Evolutionary conservation across 179 eudicot species (phyloP), one percentile per base, ranked within the genome.

Genomic region (Beta macrorhiza): DNA sequence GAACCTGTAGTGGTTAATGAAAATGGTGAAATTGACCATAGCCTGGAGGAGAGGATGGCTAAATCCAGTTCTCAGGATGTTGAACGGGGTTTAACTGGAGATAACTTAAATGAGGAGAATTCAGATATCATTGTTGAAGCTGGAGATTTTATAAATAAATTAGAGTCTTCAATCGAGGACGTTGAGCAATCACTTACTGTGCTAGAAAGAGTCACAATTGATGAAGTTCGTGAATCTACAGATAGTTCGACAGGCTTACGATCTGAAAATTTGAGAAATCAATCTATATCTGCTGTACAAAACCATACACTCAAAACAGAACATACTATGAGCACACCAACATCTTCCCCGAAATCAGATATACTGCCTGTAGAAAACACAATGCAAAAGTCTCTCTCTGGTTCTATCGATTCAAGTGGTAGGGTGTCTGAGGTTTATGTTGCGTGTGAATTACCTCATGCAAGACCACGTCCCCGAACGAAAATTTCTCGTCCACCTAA

Each of bases 1-100:
- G 99, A 96, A 82, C 96, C 99, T 76, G 86, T 91, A 59, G 88
- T 85, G 87, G 80, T 89, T 67, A 77, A 82, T 84, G 92, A 90
- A 72, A 86, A 92, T 81, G 91, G 87, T 73, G 87, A 86, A 78
- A 81, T 85, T 74, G 91, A 86, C 72, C 84, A 82, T 57, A 81
- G 85, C 49, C 72, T 87, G 79, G 85, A 79, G 67, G 76, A 79
- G 70, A 80, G 83, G 69, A 78, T 83, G 70, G 78, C 85, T 84
- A 67, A 64, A 12, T 83, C 86, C 79, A 86, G 76, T 84, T 82
- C 84, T 42, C 67, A 79, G 67, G 84, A 84, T 80, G 84, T 53
- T 78, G 67, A 64, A 51, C 85, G 77, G 59, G 74, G 49, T 79
- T 80, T 61, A 70, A 63, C 65, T 82, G 82, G 75, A 5, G 84